Evolutionary conservation across 1,284 basidiomycete genomes (phyloP).

Genomic region (Apiotrichum porosum): DNA sequence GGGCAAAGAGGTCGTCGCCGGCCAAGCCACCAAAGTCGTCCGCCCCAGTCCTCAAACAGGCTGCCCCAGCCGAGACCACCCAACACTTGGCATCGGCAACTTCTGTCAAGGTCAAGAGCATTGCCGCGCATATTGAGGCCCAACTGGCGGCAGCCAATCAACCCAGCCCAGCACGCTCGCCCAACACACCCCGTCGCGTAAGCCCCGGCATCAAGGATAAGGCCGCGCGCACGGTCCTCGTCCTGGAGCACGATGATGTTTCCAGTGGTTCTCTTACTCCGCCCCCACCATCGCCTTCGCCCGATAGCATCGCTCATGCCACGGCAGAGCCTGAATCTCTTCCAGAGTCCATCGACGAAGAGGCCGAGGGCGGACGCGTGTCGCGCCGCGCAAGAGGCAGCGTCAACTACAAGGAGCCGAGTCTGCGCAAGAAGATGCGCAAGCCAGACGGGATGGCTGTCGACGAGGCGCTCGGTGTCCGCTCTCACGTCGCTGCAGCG

Average conservation of each 20-base stretch:
- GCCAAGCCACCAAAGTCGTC: background rate
- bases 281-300: background rate
- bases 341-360: background rate
- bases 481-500: background rate
- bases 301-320: no score
- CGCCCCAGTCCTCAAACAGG: no score
- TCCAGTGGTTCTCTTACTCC: no score
- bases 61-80: no score
- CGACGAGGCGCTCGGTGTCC: constrained; percentile 10
- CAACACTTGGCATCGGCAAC: no score
- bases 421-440: constrained; percentile 18
- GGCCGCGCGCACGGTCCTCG: no score
- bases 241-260: no score
- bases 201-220: no score
- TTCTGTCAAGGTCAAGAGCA: constrained; percentile 3
- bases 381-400: constrained; percentile 9
- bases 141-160: background rate
- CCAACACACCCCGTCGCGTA: no score
- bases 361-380: constrained; percentile 1
- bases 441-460: constrained; percentile 16
- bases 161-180: no score
- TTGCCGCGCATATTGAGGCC: constrained; percentile 1
- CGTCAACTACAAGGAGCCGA: constrained; percentile 18
- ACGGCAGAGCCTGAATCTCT: no score
- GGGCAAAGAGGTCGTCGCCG: background rate